Conservation (phyloP, 1,284 basidiomycete genomes). For the Trichosporon inkin region DNA sequence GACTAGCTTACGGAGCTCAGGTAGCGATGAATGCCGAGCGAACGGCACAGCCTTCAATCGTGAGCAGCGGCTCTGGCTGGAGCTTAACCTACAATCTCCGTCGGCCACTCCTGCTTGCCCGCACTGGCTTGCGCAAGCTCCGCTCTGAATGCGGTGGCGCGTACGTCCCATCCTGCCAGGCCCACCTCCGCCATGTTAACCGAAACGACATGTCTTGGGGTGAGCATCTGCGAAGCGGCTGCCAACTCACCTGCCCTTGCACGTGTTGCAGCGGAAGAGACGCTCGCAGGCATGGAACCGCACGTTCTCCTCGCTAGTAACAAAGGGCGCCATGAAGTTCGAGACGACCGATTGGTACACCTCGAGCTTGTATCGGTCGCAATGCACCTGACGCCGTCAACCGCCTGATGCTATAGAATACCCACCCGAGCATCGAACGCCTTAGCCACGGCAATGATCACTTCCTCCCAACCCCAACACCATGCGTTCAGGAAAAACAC, state of each 20-base stretch:
- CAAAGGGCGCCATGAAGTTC: conserved; percentile 62
- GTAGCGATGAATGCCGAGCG: conserved; percentile 75
- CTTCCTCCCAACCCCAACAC: conserved; percentile 90
- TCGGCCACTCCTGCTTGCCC: conserved; percentile 38
- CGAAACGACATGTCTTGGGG: conserved; percentile 26
- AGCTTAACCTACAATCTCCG: conserved; percentile 34
- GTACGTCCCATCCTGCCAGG: conserved; percentile 50
- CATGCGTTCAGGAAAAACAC: conserved; percentile 85
- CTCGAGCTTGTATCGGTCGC: conserved; percentile 76
- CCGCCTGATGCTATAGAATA: not conserved
- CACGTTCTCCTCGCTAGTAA: conserved; percentile 61
- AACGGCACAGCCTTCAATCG: conserved; percentile 67
- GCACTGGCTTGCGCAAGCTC: conserved; percentile 27
- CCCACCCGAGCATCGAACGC: conserved; percentile 62
- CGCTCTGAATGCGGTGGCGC: conserved; percentile 23
- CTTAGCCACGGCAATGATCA: conserved; percentile 67
- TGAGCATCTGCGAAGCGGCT: not conserved
- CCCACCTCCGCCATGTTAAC: conserved; percentile 55
- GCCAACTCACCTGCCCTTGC: conserved; percentile 18
- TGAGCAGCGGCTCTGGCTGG: not conserved
- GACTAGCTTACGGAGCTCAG: conserved; percentile 75
- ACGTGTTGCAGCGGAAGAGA: conserved; percentile 62
- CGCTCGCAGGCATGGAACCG: conserved; percentile 91
- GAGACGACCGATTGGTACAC: conserved; percentile 58
- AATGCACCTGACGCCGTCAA: conserved; percentile 63